Conservation (phyloP, 192 early-diverging fungal species). For the Coemansia sp. region DNA sequence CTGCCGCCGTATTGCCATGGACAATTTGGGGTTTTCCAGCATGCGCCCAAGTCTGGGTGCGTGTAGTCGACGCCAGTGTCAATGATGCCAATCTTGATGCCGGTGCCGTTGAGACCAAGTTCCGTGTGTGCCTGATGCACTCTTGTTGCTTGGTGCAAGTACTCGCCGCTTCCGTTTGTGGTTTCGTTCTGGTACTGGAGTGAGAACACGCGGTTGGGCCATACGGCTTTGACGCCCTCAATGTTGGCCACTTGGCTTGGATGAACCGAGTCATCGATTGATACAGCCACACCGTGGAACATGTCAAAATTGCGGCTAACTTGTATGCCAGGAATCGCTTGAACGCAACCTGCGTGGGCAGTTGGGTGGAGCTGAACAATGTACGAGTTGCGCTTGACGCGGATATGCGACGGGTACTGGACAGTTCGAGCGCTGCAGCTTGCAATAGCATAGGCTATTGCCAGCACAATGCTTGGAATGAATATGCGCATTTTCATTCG, state of each 20-base stretch:
- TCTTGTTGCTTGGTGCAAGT: constrained; percentile 52
- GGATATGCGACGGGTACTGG: constrained; percentile 7
- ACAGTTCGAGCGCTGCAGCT: neutral
- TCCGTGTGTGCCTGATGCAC: constrained; percentile 45
- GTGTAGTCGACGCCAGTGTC: constrained; percentile 67
- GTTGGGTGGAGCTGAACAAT: constrained; percentile 31
- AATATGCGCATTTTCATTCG: neutral
- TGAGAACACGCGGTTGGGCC: constrained; percentile 17
- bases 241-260: constrained; percentile 11
- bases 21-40: constrained; percentile 58
- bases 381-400: constrained; percentile 12
- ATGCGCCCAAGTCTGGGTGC: constrained; percentile 65
- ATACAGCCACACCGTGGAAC: constrained; percentile 24
- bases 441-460: neutral
- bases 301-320: constrained; percentile 20
- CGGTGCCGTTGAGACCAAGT: constrained; percentile 59
- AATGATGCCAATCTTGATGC: constrained; percentile 63
- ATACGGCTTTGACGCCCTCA: constrained; percentile 24
- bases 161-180: neutral
- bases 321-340: neutral
- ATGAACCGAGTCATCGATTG: neutral
- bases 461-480: neutral
- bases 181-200: neutral
- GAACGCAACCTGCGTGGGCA: constrained; percentile 4
- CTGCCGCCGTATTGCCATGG: constrained; percentile 60